phyloP scores from a whole-genome alignment of 768 basidiomycete species.

The Cantharellus anzutake region DNA sequence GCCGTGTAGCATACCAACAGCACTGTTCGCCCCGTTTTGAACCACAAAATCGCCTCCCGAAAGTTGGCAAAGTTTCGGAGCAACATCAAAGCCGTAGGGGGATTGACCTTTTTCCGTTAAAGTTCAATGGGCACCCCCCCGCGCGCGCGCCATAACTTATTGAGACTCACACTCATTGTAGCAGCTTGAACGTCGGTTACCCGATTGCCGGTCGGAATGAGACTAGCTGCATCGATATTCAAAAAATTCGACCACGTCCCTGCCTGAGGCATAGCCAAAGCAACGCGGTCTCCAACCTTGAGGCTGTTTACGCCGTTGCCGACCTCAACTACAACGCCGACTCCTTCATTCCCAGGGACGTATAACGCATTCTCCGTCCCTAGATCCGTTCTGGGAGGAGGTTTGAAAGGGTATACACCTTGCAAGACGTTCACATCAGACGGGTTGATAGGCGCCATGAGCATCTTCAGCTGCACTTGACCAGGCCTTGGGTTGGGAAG shows the following conservation, averaged over 20 bases:
- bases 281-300: conserved; percentile 47
- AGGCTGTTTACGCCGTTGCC: conserved; percentile 34
- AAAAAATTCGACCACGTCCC: conserved; percentile 55
- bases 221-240: conserved; percentile 34
- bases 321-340: conserved; percentile 43
- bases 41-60: conserved; percentile 58
- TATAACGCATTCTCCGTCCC: conserved; percentile 16
- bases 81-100: conserved; percentile 71
- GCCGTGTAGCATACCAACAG: conserved; percentile 27
- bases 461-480: conserved; percentile 44
- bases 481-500: conserved; percentile 34
- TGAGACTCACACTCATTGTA: conserved; percentile 44
- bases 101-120: conserved; percentile 39
- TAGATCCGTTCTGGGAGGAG: conserved; percentile 14
- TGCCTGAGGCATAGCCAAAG: conserved; percentile 45
- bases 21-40: conserved; percentile 76
- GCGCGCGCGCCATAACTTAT: not conserved
- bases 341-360: conserved; percentile 60
- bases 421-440: conserved; percentile 28
- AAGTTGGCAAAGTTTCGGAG: conserved; percentile 47
- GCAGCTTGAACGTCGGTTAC: conserved; percentile 50
- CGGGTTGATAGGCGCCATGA: conserved; percentile 62
- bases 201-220: conserved; percentile 35
- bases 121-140: not conserved
- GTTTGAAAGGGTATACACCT: conserved; percentile 41